Evolutionary conservation across 2,329 filamentous ascomycete species (phyloP).

Genomic region (Calonectria honghensis): DNA sequence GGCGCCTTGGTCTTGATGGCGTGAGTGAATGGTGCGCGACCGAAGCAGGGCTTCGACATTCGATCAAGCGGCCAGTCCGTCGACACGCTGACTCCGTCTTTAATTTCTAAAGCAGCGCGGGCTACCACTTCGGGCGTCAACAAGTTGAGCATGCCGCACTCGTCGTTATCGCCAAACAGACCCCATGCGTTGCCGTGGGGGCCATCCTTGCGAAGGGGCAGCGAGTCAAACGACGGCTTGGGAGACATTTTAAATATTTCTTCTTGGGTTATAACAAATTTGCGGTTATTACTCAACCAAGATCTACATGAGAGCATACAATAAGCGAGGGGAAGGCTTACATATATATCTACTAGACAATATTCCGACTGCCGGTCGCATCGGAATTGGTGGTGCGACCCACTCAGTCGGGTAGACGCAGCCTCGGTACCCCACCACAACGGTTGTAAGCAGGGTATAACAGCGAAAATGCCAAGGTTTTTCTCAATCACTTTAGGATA

Average conservation of each 20-base stretch:
- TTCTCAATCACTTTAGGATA: neutral
- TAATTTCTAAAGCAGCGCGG: constrained; percentile 56
- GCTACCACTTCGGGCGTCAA: constrained; percentile 62
- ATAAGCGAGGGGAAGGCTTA: constrained; percentile 14
- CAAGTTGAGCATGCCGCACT: constrained; percentile 73
- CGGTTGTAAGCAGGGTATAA: neutral
- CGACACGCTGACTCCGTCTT: constrained; percentile 57
- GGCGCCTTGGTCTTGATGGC: constrained; percentile 55
- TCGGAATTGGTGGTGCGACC: neutral
- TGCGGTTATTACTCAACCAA: neutral
- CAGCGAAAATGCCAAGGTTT: neutral
- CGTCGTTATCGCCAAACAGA: constrained; percentile 69
- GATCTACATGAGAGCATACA: neutral
- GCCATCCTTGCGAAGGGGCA: constrained; percentile 69
- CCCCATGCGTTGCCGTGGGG: constrained; percentile 75
- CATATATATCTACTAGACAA: neutral
- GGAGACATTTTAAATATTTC: constrained; percentile 13
- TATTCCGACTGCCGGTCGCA: constrained; percentile 3
- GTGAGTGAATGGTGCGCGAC: constrained; percentile 56
- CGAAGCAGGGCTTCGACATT: constrained; percentile 60
- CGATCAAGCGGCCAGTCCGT: constrained; percentile 59
- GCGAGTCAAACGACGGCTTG: constrained; percentile 63
- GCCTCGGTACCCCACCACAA: neutral
- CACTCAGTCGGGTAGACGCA: neutral
- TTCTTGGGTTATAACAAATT: neutral